A percentile compares a stretch with the other conserved stretches of the same genome.
phyloP scores from a whole-genome alignment of 495 filamentous ascomycete genomes.

The Neurospora intermedia region DNA sequence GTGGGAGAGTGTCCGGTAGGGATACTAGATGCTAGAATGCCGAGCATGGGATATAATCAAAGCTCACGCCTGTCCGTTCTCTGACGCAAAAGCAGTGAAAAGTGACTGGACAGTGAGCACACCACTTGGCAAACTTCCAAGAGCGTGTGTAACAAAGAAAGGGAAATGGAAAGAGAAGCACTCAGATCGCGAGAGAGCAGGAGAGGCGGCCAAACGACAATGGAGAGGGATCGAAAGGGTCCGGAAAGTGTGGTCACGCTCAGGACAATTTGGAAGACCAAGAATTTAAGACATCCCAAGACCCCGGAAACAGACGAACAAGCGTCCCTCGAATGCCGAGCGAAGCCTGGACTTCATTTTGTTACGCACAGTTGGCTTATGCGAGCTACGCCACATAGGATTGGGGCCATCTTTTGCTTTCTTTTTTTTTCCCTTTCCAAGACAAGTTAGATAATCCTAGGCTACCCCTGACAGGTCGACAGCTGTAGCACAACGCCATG shows the following conservation, averaged over 20 bases:
- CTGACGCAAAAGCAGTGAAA: neutral
- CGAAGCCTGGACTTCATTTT: neutral
- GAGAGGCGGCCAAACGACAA: neutral
- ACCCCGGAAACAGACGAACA: neutral
- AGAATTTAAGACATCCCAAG: neutral
- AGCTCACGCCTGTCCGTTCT: neutral
- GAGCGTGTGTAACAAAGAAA: neutral
- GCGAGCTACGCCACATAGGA: neutral
- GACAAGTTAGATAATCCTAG: neutral
- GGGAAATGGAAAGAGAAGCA: neutral
- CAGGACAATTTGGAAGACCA: neutral
- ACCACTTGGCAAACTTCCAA: neutral
- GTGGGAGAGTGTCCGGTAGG: neutral
- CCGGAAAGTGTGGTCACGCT: neutral
- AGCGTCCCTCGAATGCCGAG: neutral
- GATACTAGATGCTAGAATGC: neutral
- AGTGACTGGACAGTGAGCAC: neutral
- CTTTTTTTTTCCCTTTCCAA: neutral
- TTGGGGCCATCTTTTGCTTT: neutral
- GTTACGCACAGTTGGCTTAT: neutral
- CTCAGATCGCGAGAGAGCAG: neutral
- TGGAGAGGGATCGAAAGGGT: neutral
- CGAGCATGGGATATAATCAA: neutral
- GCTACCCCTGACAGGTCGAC: neutral
- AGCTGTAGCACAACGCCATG: neutral